Base-by-base conservation (phyloP, 148 eudicot species). In the Amaranthus hypochondriacus region DNA sequence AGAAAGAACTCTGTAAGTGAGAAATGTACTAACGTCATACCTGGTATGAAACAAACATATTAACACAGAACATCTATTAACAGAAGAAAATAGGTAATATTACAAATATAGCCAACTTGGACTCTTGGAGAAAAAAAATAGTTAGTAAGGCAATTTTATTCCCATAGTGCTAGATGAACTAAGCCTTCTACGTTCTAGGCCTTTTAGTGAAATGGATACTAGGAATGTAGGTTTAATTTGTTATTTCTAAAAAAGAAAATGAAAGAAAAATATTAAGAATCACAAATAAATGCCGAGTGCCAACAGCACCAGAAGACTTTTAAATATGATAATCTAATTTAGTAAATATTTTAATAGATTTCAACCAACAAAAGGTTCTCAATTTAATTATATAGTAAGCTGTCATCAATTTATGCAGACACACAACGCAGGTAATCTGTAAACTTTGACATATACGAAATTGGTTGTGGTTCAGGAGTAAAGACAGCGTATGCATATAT, bases 21-120 rank as follows among this genome's bases (percentile, higher is more conserved):
- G 89, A 80, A 95, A 89, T 56, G 85, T 46, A 77, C 80, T 90
- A 68, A 95, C 98, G 53, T 95, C 98, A 71, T 83, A 95, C 98
- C 98, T 95, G 81, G 58, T 74, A 85, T 58, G 68, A 74, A 83
- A 48, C 59, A 55, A 75, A 72, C 64, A 57, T 44, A 54, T 72
- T 73, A 70, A 56, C 50, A 48, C 4, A 3, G 55, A 39, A 67
- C 2, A n/a, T 13, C 42, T 7, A 53, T 14, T 43, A 46, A 54
- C 43, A 47, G 48, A 64, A 64, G 56, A 64, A n/a, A 51, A 65
- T 5, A 7, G 62, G 18, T 2, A 28, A 7, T 64, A 15, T 64
- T 64, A 5, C 2, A 48, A 47, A 64, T 44, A 44, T 3, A 64
- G 21, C 7, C 8, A 44, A 64, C 7, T 46, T 46, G 14, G 50